Conservation (phyloP, 441 rosid genomes). For the Populus tomentosa region DNA sequence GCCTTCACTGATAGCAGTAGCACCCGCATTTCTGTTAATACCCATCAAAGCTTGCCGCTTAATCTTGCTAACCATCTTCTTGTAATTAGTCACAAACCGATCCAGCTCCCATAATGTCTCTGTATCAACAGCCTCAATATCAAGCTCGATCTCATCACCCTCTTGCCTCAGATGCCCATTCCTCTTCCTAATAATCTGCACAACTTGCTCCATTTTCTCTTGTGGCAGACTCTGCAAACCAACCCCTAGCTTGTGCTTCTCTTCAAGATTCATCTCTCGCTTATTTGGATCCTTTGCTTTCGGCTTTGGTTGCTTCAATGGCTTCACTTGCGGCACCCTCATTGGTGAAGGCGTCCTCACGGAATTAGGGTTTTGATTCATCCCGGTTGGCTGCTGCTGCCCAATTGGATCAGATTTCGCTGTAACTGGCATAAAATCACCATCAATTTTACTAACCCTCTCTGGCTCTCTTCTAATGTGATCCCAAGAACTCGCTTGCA, state of each 20-base stretch:
- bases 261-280: slow-evolving; percentile 83
- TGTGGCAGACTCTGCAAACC: slow-evolving; percentile 87
- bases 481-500: slow-evolving; percentile 56
- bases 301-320: slow-evolving; percentile 76
- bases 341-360: slow-evolving; percentile 46
- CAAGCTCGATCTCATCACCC: slow-evolving; percentile 95
- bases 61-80: slow-evolving; percentile 86
- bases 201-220: slow-evolving; percentile 91
- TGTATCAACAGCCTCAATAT: slow-evolving; percentile 81
- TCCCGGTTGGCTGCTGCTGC: slow-evolving; percentile 11
- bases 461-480: slow-evolving; percentile 17
- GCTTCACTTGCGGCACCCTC: slow-evolving; percentile 41
- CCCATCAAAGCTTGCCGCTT: slow-evolving; percentile 77
- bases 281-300: slow-evolving; percentile 94
- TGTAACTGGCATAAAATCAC: slow-evolving; percentile 12
- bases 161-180: slow-evolving; percentile 76
- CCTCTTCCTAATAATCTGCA: slow-evolving; percentile 81
- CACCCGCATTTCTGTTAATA: slow-evolving; percentile 25
- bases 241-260: slow-evolving; percentile 78
- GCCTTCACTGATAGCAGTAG: slow-evolving; percentile 27
- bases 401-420: slow-evolving; percentile 33
- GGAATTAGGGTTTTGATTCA: slow-evolving; percentile 19
- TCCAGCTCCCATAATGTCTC: slow-evolving; percentile 98
- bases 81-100: slow-evolving; percentile 81
- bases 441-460: slow-evolving; percentile 29